Evolutionary conservation across 345 rosid genomes (phyloP), one percentile per base, ranked within the genome.

Genomic region (Sisymbrium irio): DNA sequence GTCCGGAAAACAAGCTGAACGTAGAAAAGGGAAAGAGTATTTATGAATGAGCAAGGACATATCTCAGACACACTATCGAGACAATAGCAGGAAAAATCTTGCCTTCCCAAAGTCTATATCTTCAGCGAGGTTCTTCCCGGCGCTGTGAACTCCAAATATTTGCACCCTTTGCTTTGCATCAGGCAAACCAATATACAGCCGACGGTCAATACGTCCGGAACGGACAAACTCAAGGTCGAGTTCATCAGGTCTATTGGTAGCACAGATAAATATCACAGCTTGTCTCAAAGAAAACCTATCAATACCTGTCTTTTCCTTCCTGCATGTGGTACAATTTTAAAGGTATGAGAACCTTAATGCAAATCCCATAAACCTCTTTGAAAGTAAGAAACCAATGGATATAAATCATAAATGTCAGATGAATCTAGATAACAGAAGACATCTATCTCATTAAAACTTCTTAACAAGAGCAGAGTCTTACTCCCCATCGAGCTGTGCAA

Each of bases 241-340:
- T 75, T 94, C 98, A 81, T 94, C 96, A 62, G 97, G 98, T 69
- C 96, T 88, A 83, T 94, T 94, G 73, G 98, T 94, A 30, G 98
- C 98, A 78, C 98, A 94, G 53, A 94, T 87, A 86, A 94, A 94
- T 83, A 94, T 94, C 78, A 94, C 97, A 81, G 98, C 95, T 85
- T 94, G 98, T 74, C 87, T 85, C 57, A 89, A 84, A 12, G 98
- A 91, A 87, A 88, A 94, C 51, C 95, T 90, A 78, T 91, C 96
- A 4, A 88, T 76, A 5, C 98, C 98, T 14, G 86, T 88, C 82
- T 83, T 91, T 51, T 91, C 97, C 88, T 91, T 91, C 81, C 98
- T 94, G 71, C 65, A 76, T 18, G 49, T 22, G 37, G 64, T 65
- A 77, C 67, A 77, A 30, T 17, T 40, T 51, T 45, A 19, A 28